Conservation (phyloP, 768 basidiomycete species). For the Tubosaeta sp. region DNA sequence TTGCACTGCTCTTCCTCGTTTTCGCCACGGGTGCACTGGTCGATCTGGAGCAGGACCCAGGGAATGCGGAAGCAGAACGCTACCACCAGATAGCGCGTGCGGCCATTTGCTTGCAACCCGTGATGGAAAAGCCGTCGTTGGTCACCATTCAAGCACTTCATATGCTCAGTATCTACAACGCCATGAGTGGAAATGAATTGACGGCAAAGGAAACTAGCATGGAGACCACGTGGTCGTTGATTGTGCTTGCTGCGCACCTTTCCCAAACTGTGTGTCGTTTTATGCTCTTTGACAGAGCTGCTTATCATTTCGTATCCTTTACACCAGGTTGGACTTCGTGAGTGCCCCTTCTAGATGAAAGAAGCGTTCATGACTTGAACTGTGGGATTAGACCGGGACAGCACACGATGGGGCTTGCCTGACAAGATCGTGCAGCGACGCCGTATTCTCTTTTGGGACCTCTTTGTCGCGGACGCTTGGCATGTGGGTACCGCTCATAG, state of each 20-base stretch:
- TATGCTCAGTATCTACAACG: conserved; percentile 64
- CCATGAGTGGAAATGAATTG: conserved; percentile 62
- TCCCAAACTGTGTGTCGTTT: conserved; percentile 53
- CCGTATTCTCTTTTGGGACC: conserved; percentile 72
- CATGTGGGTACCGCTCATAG: conserved; percentile 38
- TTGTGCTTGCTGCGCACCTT: conserved; percentile 61
- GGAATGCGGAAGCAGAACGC: conserved; percentile 49
- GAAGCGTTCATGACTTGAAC: conserved; percentile 7
- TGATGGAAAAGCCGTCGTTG: conserved; percentile 67
- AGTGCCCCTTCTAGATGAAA: conserved; percentile 26
- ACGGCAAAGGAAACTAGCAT: conserved; percentile 56
- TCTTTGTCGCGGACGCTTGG: conserved; percentile 70
- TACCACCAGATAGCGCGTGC: conserved; percentile 63
- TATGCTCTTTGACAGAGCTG: background rate
- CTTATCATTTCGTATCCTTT: conserved; percentile 14
- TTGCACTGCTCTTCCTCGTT: conserved; percentile 44
- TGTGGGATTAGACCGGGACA: conserved; percentile 50
- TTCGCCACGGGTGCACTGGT: conserved; percentile 54
- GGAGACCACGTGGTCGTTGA: conserved; percentile 68
- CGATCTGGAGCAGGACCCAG: conserved; percentile 29
- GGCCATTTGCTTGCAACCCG: conserved; percentile 61
- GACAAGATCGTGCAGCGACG: conserved; percentile 61
- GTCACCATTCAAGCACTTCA: conserved; percentile 69
- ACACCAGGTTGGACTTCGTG: conserved; percentile 64
- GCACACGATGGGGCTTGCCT: conserved; percentile 58